Evolutionary conservation across 1,284 basidiomycete species (phyloP), one percentile per base, ranked within the genome.

Genomic region (Hymenochaete sp.): DNA sequence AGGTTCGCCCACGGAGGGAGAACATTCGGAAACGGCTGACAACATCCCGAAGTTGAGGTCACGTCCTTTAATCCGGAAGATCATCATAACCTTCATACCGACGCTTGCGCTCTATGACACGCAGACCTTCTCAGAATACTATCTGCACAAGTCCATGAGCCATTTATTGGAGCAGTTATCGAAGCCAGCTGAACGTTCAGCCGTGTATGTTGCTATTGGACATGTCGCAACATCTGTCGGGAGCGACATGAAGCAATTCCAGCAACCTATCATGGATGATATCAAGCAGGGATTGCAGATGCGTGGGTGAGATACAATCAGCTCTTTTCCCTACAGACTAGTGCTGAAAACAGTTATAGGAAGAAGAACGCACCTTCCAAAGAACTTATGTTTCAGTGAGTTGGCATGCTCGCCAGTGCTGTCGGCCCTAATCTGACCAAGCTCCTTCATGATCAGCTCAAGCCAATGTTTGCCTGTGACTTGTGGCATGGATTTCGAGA

Each of bases 371-470:
- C 90, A 2, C 87, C 89, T 3, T 83, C 87, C 10, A 95, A 98
- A 64, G 91, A 91, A 52, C 89, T 95, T 0, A 93, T 98, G 53
- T 98, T 99, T 60, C 90, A 98, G 68, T 98, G 95, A 62, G 79
- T 98, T 40, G 92, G 92, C 28, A 93, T 98, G 88, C 72, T 98
- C 42, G 93, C 93, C 1, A 80, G 82, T 0, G 92, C 96, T 3
- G 93, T 99, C 29, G 96, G 96, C 0, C 93, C 93, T 1, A 95
- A 93, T 59, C 70, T 98, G 42, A 98, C 96, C 0, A 91, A 93
- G 58, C 75, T 96, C 48, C 73, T 98, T 56, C 95, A 98, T 62
- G 96, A 98, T 58, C 84, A 98, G 54, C 77, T 99, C 25, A 93
- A 98, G 60, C 72, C 97, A 40, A 98, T 98, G 88, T 91, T 98